Conservation (phyloP, 495 filamentous ascomycete genomes). For the Tuber umbilicatum region DNA sequence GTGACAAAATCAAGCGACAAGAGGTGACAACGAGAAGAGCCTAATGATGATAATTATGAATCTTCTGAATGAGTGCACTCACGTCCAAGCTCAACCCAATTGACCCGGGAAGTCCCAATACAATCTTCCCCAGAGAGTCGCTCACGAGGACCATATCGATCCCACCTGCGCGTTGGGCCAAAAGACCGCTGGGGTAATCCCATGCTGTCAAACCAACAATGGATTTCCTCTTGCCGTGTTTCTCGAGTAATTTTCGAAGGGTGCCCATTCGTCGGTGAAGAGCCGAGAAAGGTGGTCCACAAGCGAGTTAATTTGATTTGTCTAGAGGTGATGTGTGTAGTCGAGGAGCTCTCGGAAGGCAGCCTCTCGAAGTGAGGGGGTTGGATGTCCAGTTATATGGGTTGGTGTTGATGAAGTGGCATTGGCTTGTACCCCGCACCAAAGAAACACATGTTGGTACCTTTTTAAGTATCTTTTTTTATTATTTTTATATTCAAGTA, state of each 20-base stretch:
- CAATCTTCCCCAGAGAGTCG: constrained; percentile 96
- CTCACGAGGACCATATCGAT: constrained; percentile 94
- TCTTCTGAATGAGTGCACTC: constrained; percentile 3
- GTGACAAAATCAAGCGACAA: neutral
- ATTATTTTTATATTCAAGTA: neutral
- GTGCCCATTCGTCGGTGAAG: constrained; percentile 6
- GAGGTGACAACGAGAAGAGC: neutral
- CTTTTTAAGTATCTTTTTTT: neutral
- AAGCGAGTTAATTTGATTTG: neutral
- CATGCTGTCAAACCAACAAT: constrained; percentile 65
- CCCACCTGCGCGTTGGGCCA: constrained; percentile 79
- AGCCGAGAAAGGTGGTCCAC: constrained; percentile 19
- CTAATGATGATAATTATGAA: neutral
- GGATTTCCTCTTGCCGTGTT: constrained; percentile 25
- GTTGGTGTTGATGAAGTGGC: constrained; percentile 2
- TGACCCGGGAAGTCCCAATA: constrained; percentile 81
- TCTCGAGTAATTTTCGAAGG: constrained; percentile 32
- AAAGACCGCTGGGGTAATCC: constrained; percentile 88
- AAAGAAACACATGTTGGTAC: constrained; percentile 12
- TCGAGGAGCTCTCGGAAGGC: neutral
- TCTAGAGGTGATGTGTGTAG: neutral
- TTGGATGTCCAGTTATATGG: constrained; percentile 3
- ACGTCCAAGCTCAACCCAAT: constrained; percentile 56
- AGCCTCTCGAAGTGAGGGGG: constrained; percentile 1
- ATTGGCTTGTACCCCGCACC: constrained; percentile 34